These are phyloP conservation scores for Tylopilus sp. DNA, from an alignment of 1,284 basidiomycete genomes.

Conservation along the genomic window DNA sequence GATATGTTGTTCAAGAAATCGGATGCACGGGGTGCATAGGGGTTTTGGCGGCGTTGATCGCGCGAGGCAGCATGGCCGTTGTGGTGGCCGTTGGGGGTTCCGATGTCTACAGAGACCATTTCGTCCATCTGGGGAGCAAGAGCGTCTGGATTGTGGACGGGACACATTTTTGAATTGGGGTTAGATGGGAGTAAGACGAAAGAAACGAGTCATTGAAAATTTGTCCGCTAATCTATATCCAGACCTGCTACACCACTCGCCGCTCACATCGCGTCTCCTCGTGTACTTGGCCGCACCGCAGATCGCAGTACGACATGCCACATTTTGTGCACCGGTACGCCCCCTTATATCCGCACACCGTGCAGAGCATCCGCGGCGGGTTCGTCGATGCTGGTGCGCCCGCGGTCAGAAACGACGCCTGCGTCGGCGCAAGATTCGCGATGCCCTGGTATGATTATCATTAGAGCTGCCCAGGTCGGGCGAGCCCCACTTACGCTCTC, in stretches of 20 bases:
- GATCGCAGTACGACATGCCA: slow-evolving; percentile 54
- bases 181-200: neutral
- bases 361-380: slow-evolving; percentile 55
- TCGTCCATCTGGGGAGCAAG: slow-evolving; percentile 12
- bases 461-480: neutral
- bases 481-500: slow-evolving; percentile 57
- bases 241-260: slow-evolving; percentile 39
- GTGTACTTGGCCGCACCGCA: slow-evolving; percentile 52
- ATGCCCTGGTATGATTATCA: slow-evolving; percentile 45
- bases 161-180: slow-evolving; percentile 18
- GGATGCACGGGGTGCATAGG: slow-evolving; percentile 82
- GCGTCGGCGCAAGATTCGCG: slow-evolving; percentile 44
- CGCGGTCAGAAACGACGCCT: slow-evolving; percentile 57
- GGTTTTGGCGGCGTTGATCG: slow-evolving; percentile 49
- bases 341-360: slow-evolving; percentile 67
- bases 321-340: slow-evolving; percentile 58
- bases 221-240: neutral
- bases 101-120: slow-evolving; percentile 25
- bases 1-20: slow-evolving; percentile 90
- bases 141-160: slow-evolving; percentile 13
- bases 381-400: slow-evolving; percentile 43
- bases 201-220: neutral
- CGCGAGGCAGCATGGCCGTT: slow-evolving; percentile 36
- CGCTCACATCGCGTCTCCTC: slow-evolving; percentile 60
- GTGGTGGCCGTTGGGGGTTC: slow-evolving; percentile 12